A percentile compares a stretch with the other conserved stretches of the same genome.
These are phyloP conservation scores for Fusarium sp. DNA, from an alignment of 2,329 filamentous ascomycete species.

Conservation along the genomic window DNA sequence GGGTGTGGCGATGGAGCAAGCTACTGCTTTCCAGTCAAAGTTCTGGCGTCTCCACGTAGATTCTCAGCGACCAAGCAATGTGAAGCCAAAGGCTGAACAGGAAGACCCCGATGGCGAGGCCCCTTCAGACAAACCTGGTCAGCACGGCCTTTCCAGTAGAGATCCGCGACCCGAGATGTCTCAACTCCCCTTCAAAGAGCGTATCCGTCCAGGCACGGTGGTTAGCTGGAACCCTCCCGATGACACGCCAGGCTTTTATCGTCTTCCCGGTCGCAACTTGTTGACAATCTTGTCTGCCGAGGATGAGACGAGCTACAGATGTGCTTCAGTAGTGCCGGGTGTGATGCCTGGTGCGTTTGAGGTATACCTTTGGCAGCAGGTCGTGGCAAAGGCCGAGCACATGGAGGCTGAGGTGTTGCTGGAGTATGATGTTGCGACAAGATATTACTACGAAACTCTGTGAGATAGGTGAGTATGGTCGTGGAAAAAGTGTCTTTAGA, in stretches of 20 bases:
- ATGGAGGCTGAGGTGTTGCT: constrained; percentile 58
- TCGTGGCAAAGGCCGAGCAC: constrained; percentile 46
- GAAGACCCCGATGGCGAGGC: background rate
- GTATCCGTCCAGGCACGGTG: constrained; percentile 57
- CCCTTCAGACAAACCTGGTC: background rate
- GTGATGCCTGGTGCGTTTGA: constrained; percentile 53
- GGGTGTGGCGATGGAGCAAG: constrained; percentile 52
- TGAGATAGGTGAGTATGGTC: background rate
- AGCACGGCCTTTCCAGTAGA: constrained; percentile 42
- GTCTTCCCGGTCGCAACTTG: constrained; percentile 41
- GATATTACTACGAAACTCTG: constrained; percentile 55
- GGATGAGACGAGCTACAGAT: constrained; percentile 48
- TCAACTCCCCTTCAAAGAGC: constrained; percentile 51
- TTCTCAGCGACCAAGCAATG: constrained; percentile 41
- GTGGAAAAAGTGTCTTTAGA: background rate
- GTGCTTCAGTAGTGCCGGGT: constrained; percentile 51
- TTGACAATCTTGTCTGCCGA: constrained; percentile 50
- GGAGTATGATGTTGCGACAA: constrained; percentile 57
- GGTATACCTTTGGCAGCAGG: constrained; percentile 54
- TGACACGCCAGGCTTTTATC: constrained; percentile 25
- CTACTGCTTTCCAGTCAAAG: constrained; percentile 56
- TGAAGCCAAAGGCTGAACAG: background rate
- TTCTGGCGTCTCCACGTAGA: constrained; percentile 58
- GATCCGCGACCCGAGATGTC: constrained; percentile 44
- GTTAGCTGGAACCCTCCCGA: constrained; percentile 48